These are phyloP conservation scores for Zymoseptoria pseudotritici DNA, from an alignment of 2,329 filamentous ascomycete species.

Conservation along the genomic window DNA sequence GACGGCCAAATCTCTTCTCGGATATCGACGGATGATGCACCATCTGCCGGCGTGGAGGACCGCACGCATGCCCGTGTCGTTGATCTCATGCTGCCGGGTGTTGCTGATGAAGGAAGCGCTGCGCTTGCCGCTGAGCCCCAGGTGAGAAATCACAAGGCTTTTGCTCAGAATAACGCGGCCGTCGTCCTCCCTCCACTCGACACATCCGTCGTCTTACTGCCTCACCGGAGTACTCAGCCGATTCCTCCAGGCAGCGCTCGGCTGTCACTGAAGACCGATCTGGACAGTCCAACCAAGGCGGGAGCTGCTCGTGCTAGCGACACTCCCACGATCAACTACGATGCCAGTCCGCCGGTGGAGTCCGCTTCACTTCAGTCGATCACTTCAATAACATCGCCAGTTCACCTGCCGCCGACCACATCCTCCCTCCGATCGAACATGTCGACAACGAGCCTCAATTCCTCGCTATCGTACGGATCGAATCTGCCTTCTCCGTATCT, in stretches of 20 bases:
- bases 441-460: conserved; percentile 37
- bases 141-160: background rate
- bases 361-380: conserved; percentile 27
- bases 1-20: background rate
- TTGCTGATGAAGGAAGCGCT: background rate
- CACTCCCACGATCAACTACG: conserved; percentile 14
- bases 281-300: conserved; percentile 2
- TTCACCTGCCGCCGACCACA: conserved; percentile 19
- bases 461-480: conserved; percentile 39
- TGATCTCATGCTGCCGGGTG: background rate
- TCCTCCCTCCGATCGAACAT: conserved; percentile 33
- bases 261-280: conserved; percentile 17
- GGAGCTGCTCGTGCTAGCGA: conserved; percentile 8
- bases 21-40: background rate
- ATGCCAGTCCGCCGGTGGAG: conserved; percentile 2
- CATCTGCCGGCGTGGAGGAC: background rate
- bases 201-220: conserved; percentile 7
- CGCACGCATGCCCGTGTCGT: background rate
- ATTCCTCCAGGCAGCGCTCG: conserved; percentile 14
- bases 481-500: conserved; percentile 42
- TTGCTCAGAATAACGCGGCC: conserved; percentile 6
- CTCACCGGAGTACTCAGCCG: conserved; percentile 8
- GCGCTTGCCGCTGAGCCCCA: background rate
- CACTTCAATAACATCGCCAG: conserved; percentile 34
- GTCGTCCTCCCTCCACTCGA: conserved; percentile 10